Evolutionary conservation across 1,139 yeast species (phyloP), one percentile per base, ranked within the genome.

Genomic region (Geotrichum candidum): DNA sequence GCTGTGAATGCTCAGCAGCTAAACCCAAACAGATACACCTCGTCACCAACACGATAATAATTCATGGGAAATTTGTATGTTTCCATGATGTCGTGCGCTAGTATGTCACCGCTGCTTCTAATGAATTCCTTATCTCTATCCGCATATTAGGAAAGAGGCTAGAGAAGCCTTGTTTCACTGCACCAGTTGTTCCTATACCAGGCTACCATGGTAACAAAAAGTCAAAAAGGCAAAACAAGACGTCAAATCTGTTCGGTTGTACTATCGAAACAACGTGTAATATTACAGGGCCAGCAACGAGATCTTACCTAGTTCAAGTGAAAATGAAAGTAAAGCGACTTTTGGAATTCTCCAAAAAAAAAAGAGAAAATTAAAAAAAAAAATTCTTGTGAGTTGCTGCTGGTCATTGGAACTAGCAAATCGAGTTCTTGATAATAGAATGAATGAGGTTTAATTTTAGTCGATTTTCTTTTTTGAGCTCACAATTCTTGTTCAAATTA

Each of bases 1-100:
- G 88, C 88, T 3, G 83, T 78, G 69, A 84, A 85, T 3, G 88
- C 86, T 9, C 90, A 90, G 53, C 90, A 77, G 62, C 88, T 79
- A 67, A 82, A 85, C 0, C 90, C 90, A 75, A 85, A 81, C 67
- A 85, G 69, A 65, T 74, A 83, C 7, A 85, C 78, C 59, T 72
- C 75, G 68, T 84, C 88, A 0, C 84, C 85, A 0, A 71, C 68
- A 51, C 72, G 72, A 66, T 82, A 84, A 66, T 76, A 75, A 38
- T 74, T 74, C 77, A 84, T 77, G 53, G 85, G 72, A 66, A 80
- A 85, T 5, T 73, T 72, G 68, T 85, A 85, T 0, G 87, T 88
- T 7, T 81, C 79, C 31, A 79, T 76, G 23, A 85, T 84, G 68
- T 85, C 88, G 9, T 73, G 71, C 64, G 81, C 84, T 50, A 85